These are phyloP conservation scores for Penicillium flavigenum DNA, from an alignment of 495 filamentous ascomycete species.

Conservation along the genomic window DNA sequence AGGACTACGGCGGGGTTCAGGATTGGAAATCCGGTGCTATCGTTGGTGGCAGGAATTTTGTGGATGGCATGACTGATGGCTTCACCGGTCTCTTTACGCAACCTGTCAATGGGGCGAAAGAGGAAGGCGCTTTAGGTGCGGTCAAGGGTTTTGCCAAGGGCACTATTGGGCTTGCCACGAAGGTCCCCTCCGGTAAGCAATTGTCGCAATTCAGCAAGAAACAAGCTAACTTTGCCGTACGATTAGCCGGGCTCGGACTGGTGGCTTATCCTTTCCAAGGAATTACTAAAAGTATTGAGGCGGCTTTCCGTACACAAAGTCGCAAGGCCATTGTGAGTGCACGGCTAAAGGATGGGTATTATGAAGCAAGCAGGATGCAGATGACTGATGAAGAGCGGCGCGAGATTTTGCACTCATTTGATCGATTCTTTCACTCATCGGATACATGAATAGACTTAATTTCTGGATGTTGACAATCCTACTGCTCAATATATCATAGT, in stretches of 20 bases:
- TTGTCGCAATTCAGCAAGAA: neutral
- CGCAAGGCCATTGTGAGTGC: conserved; percentile 6
- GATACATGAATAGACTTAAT: neutral
- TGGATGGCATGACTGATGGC: conserved; percentile 71
- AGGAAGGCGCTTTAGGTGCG: conserved; percentile 58
- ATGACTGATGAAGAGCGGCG: neutral
- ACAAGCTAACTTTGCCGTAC: neutral
- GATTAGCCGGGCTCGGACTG: conserved; percentile 11
- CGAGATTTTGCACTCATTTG: neutral
- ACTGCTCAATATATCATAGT: too few relatives aligned
- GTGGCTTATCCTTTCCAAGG: conserved; percentile 18
- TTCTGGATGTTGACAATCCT: neutral
- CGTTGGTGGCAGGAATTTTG: conserved; percentile 56
- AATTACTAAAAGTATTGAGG: conserved; percentile 15
- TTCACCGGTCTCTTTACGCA: conserved; percentile 66
- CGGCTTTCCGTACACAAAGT: conserved; percentile 1
- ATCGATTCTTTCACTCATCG: neutral
- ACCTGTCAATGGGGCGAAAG: conserved; percentile 60
- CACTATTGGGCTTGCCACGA: conserved; percentile 68
- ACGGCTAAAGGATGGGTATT: neutral
- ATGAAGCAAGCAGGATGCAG: neutral
- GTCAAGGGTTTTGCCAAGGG: conserved; percentile 63
- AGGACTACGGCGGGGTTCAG: conserved; percentile 33
- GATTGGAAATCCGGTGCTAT: conserved; percentile 39
- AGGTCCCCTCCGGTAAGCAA: conserved; percentile 41